These are phyloP conservation scores for Alternaria sp. DNA, from an alignment of 2,329 filamentous ascomycete genomes.

Conservation along the genomic window DNA sequence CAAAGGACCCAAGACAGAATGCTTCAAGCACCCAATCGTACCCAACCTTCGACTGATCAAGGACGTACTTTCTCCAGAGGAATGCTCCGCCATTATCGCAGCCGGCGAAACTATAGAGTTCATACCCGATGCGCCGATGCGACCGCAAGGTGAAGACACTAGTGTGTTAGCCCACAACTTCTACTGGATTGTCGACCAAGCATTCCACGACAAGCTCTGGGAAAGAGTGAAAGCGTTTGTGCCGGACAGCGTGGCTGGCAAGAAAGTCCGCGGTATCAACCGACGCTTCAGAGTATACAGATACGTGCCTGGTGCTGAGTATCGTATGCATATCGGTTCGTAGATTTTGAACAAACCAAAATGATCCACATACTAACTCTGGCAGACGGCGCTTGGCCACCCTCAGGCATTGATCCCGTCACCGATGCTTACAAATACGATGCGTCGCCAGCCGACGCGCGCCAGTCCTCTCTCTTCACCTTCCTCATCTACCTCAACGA, in stretches of 20 bases:
- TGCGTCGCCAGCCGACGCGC: conserved; percentile 63
- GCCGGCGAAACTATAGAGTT: conserved; percentile 71
- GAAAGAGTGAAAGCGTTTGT: conserved; percentile 65
- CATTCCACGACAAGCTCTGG: conserved; percentile 70
- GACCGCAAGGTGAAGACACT: conserved; percentile 66
- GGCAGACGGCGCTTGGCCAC: conserved; percentile 72
- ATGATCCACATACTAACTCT: neutral
- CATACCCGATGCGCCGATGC: conserved; percentile 70
- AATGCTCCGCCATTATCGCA: conserved; percentile 71
- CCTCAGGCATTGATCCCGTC: conserved; percentile 66
- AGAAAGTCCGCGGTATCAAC: conserved; percentile 68
- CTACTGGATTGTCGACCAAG: conserved; percentile 72
- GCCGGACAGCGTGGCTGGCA: conserved; percentile 62
- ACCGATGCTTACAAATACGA: conserved; percentile 70
- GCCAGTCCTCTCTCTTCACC: conserved; percentile 72
- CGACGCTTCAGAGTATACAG: conserved; percentile 74
- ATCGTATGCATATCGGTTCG: conserved; percentile 67
- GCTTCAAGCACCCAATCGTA: conserved; percentile 67
- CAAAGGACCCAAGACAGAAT: conserved; percentile 56
- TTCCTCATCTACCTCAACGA: conserved; percentile 75
- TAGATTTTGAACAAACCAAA: conserved; percentile 17
- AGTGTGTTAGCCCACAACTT: conserved; percentile 76
- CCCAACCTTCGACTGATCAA: conserved; percentile 67
- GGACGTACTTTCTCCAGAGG: conserved; percentile 65
- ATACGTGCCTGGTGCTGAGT: conserved; percentile 76